These are phyloP conservation scores for Talaromyces sp. DNA, from an alignment of 2,329 filamentous ascomycete species.

Conservation along the genomic window DNA sequence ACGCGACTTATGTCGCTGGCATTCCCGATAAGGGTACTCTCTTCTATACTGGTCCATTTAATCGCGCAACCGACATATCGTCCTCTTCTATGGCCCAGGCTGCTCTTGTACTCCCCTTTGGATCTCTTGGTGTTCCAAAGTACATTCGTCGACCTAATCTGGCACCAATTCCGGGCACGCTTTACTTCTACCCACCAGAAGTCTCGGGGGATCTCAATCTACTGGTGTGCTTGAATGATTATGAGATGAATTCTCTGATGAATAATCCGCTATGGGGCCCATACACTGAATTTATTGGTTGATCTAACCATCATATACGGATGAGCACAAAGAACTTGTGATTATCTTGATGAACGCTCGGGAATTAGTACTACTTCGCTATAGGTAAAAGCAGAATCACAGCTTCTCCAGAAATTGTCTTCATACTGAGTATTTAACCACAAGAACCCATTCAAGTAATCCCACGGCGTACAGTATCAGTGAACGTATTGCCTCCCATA, in stretches of 20 bases:
- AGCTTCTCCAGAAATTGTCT: too few relatives aligned
- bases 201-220: background rate
- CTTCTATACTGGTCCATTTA: background rate
- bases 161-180: background rate
- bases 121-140: background rate
- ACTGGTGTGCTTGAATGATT: background rate
- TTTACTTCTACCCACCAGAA: background rate
- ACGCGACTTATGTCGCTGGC: background rate
- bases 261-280: background rate
- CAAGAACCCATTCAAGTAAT: too few relatives aligned
- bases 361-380: background rate
- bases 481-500: too few relatives aligned
- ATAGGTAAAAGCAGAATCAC: too few relatives aligned
- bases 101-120: background rate
- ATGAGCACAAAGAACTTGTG: background rate
- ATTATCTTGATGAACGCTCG: background rate
- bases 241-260: background rate
- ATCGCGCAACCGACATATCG: background rate
- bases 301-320: background rate
- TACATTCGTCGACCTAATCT: background rate
- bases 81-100: background rate
- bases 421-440: too few relatives aligned
- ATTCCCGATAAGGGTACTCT: background rate
- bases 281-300: background rate
- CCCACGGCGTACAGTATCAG: too few relatives aligned